Percentiles rank a stretch among this genome's conserved stretches.
Evolutionary conservation across 441 rosid genomes (phyloP).

Genomic region (Kokia cookei): DNA sequence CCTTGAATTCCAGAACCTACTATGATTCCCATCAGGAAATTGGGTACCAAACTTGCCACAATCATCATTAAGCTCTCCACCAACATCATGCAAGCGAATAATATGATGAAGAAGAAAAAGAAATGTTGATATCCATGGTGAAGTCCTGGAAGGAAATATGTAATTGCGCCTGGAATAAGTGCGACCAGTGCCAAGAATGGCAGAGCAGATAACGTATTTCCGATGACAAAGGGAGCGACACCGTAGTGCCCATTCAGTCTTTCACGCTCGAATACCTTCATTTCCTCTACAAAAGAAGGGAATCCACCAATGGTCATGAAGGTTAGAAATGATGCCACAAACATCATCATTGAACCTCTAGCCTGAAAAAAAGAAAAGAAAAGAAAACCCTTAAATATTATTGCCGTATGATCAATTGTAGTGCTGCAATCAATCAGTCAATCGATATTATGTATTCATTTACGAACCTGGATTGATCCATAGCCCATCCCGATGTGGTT

Average conservation of each 20-base stretch:
- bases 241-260: slow-evolving; percentile 51
- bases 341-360: slow-evolving; percentile 48
- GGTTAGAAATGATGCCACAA: slow-evolving; percentile 35
- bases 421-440: neutral
- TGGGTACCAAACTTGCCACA: slow-evolving; percentile 43
- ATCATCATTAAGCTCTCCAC: slow-evolving; percentile 53
- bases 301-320: slow-evolving; percentile 56
- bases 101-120: slow-evolving; percentile 14
- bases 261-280: slow-evolving; percentile 26
- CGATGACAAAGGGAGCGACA: slow-evolving; percentile 26
- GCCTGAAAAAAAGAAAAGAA: slow-evolving; percentile 22
- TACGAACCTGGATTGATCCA: slow-evolving; percentile 37
- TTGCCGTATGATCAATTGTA: neutral
- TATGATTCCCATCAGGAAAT: slow-evolving; percentile 48
- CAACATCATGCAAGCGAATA: slow-evolving; percentile 25
- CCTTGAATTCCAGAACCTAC: slow-evolving; percentile 52
- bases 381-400: neutral
- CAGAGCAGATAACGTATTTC: slow-evolving; percentile 37
- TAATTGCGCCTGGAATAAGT: slow-evolving; percentile 35
- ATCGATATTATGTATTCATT: neutral
- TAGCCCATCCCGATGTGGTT: slow-evolving; percentile 22
- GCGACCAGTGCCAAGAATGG: slow-evolving; percentile 36
- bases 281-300: slow-evolving; percentile 51
- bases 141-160: slow-evolving; percentile 34
- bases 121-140: slow-evolving; percentile 27